Evolutionary conservation across 1,139 yeast species (phyloP).

Genomic region (Yamadazyma trypodendri): DNA sequence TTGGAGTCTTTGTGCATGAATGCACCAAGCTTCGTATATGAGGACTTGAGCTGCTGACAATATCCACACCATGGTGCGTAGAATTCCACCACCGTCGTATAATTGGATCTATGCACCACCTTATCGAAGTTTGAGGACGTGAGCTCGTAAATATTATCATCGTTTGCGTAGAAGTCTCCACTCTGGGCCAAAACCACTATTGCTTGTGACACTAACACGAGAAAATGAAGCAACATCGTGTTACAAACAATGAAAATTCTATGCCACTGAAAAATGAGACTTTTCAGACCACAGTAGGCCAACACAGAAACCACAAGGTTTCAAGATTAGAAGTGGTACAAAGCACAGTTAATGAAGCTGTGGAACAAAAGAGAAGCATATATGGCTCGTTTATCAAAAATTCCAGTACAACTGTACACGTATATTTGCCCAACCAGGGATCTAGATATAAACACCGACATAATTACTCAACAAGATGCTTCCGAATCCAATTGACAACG

Average conservation of each 20-base stretch:
- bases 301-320: not conserved
- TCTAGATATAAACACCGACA: slow-evolving; percentile 43
- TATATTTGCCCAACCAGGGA: no score
- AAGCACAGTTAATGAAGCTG: not conserved
- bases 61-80: slow-evolving; percentile 98
- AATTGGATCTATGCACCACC: slow-evolving; percentile 65
- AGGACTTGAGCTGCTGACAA: slow-evolving; percentile 58
- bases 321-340: not conserved
- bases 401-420: slow-evolving; percentile 4
- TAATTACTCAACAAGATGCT: slow-evolving; percentile 39
- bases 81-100: slow-evolving; percentile 82
- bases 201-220: slow-evolving; percentile 1
- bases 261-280: slow-evolving; percentile 1
- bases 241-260: not conserved
- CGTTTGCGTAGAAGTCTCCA: slow-evolving; percentile 22
- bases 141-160: slow-evolving; percentile 56
- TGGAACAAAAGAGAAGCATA: not conserved
- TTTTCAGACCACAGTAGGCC: not conserved
- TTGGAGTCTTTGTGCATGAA: slow-evolving; percentile 49
- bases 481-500: slow-evolving; percentile 39
- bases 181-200: slow-evolving; percentile 9
- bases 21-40: slow-evolving; percentile 64
- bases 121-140: slow-evolving; percentile 58
- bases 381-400: not conserved
- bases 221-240: not conserved